Base-by-base conservation (phyloP, 2,329 filamentous ascomycete genomes). In the Aspergillus glaucus region DNA sequence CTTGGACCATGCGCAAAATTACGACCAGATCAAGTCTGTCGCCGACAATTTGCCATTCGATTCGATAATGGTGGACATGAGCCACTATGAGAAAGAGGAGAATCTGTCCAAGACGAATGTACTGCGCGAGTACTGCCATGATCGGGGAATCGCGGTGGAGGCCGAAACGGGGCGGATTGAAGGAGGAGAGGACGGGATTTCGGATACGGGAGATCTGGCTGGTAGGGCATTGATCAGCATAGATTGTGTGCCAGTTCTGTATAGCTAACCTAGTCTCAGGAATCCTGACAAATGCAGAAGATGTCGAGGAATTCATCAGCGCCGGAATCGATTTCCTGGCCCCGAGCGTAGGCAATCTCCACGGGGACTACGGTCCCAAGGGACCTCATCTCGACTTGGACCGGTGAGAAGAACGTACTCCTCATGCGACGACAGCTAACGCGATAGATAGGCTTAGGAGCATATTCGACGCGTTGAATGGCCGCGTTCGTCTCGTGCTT, bases 41-140 rank as follows among this genome's bases (percentile, higher is more conserved):
- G 81, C 80, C 2, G 74, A 81, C 55, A 46, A 17, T 9, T 76
- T 78, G 22, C 74, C 67, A 9, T 86, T 86, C 54, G 84, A 87
- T 64, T 79, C 75, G 52, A 85, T 87, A 58, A 87, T 87, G 83
- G 79, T 87, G 0, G 84, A 87, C 64, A 87, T 87, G 83, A 79
- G 74, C 48, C 84, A 86, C 60, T 80, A 84, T 58, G 81, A 84
- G 52, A 80, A 80, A 56, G 81, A 78, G 46, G 83, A 86, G 65
- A 87, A 87, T 63, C 68, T 87, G 40, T 68, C 72, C 14, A 76
- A 78, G 62, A 87, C 82, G 17, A 72, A 70, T 41, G 78, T 83
- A 54, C 67, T 86, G 47, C 79, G 80, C 6, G 67, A 68, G 40
- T 79, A 81, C 62, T 84, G 82, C 61, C 78, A 85, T 60, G 78